Percentiles rank a stretch among this genome's conserved stretches.
phyloP scores from a whole-genome alignment of 2,329 filamentous ascomycete genomes.

The Ophiostoma tasmaniense region DNA sequence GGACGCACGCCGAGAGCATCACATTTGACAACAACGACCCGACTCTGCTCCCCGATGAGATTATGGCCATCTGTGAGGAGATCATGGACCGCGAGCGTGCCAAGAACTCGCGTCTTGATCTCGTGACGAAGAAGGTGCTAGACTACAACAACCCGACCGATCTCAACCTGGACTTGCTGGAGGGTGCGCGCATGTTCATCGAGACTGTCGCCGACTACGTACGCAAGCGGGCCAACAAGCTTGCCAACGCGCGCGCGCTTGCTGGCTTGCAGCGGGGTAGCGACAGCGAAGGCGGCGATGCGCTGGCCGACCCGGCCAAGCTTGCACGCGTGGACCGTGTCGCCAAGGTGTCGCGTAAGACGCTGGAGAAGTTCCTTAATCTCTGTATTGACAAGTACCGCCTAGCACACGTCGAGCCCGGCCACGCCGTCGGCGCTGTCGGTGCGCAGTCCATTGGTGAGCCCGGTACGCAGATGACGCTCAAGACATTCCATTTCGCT shows the following conservation, averaged over 20 bases:
- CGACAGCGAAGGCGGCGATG: constrained; percentile 20
- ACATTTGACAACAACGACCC: constrained; percentile 73
- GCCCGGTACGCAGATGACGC: constrained; percentile 96
- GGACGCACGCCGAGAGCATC: constrained; percentile 65
- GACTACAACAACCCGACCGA: constrained; percentile 63
- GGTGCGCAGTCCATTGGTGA: constrained; percentile 97
- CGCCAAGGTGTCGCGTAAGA: constrained; percentile 71
- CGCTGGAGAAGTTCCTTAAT: constrained; percentile 66
- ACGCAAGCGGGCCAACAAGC: constrained; percentile 48
- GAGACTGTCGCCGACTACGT: constrained; percentile 69
- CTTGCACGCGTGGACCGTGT: constrained; percentile 56
- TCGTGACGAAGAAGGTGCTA: constrained; percentile 54
- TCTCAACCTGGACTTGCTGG: constrained; percentile 64
- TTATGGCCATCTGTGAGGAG: constrained; percentile 57
- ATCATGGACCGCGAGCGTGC: constrained; percentile 60
- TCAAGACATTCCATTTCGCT: constrained; percentile 99
- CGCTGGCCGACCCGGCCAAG: constrained; percentile 24
- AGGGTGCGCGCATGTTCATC: constrained; percentile 76
- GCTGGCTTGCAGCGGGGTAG: constrained; percentile 39
- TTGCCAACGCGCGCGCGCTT: constrained; percentile 41
- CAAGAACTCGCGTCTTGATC: constrained; percentile 52
- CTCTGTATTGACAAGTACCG: constrained; percentile 85
- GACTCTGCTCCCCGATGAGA: constrained; percentile 65
- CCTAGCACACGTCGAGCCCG: constrained; percentile 83
- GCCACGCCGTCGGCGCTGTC: constrained; percentile 90